Evolutionary conservation across 2,329 filamentous ascomycete species (phyloP), one percentile per base, ranked within the genome.

Genomic region (Diaporthe destruens): DNA sequence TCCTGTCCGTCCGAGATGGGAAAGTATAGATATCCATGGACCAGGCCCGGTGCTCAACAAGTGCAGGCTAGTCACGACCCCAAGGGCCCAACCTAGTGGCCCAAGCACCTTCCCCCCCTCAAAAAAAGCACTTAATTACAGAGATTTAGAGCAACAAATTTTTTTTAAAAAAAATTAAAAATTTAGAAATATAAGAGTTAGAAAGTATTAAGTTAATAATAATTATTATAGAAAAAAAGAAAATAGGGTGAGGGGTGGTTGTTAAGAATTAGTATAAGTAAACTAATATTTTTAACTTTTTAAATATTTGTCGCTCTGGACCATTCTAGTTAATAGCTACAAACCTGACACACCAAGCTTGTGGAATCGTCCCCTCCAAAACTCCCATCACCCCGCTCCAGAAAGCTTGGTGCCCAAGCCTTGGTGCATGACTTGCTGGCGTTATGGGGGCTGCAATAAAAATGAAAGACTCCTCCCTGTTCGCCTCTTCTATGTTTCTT

Each of bases 391-490:
- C 44, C 61, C 61, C 61, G 61, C 61, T 39, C 32, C 44, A 20
- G 44, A 51, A 65, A 65, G 61, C 42, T 65, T 51, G 29, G 29
- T 34, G 20, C 61, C 61, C 29, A 65, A 51, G 32, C 61, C 23
- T 20, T 29, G 29, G 29, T 34, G 59, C 59, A n/a, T n/a, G 61
- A 23, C 20, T 51, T 36, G 2, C 8, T 29, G 20, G 20, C 61
- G 25, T 36, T 20, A 23, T 51, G 61, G 61, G 61, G 61, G 61
- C 61, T 65, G 61, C 61, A 51, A 44, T 51, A 51, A 65, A 23
- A 65, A 51, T 4, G 23, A n/a, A 57, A 57, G 16, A 14, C 12
- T 12, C 9, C 9, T 12, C 12, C 36, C n/a, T 51, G 20, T 42
- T 32, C 9, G 44, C 23, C 29, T 16, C 6, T 11, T 16, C 6